Base-by-base conservation (phyloP, 768 basidiomycete species). In the Hygrophorus pudorinus region DNA sequence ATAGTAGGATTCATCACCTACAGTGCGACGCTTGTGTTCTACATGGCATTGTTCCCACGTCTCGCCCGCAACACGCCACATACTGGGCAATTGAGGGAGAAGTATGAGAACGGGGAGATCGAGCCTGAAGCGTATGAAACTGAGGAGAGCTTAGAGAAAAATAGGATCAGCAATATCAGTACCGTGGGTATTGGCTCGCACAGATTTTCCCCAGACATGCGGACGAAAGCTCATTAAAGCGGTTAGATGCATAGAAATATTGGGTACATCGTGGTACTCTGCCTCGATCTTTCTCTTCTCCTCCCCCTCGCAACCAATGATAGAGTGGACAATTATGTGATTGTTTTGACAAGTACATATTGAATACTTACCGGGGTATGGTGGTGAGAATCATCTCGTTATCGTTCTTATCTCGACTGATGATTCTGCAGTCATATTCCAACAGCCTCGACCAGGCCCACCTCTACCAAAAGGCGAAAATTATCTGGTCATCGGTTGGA, bases 401-500 rank as follows among this genome's bases (percentile, higher is more conserved):
- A 12, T 4, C 29, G 6, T 6, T 24, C 10, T 18, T 18, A 18
- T 13, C 24, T 4, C 4, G 12, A 35, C 30, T 36, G 18, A 29
- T 20, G 27, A 7, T 18, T 3, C 27, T 36, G 14, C 42, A 88
- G 86, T 91, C 52, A 73, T 90, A 40, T 89, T 78, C 59, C 89
- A 92, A 57, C 75, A 85, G 54, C 84, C 80, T n/a, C 78, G 89
- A 7, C 81, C 84, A 2, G 89, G 89, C 0, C 85, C 87, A 42
- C 63, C 78, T 10, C 65, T 92, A 16, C 89, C 89, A 0, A 80
- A 79, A 51, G 80, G 80, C 39, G 79, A 88, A 50, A 72, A 61
- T 47, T 91, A 90, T 53, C 48, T 89, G 20, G 86, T 85, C 0
- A 75, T 92, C 36, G 89, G 89, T 34, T 90, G 84, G 82, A 88